Evolutionary conservation across 2,329 filamentous ascomycete species (phyloP), one percentile per base, ranked within the genome.

Genomic region (Sporothrix curviconia): DNA sequence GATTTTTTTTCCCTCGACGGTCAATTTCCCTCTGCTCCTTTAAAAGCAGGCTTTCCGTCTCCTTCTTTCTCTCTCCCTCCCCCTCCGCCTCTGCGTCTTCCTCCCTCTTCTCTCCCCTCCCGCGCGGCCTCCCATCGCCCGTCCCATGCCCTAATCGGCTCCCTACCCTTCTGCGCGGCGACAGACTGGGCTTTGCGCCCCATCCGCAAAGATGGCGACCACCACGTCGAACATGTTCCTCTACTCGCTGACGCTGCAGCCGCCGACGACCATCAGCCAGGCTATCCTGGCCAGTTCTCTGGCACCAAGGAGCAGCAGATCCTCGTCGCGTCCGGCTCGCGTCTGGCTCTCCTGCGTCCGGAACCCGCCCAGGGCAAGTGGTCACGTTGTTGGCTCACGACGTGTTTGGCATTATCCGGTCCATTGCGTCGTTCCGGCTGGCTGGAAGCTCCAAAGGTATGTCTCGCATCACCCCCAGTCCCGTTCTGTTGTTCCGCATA

Each of bases 241-340:
- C 77, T 99, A 99, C 78, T 94, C 90, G 68, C 81, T 99, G 77
- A 97, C 94, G 65, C 86, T 99, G 68, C 91, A 96, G 75, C 87
- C 90, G 66, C 90, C 94, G 34, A 92, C 91, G 64, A 88, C 90
- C 60, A 85, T 96, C 68, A 91, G 87, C 52, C 88, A 95, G 74
- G 92, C 94, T 63, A 87, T 96, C 64, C 81, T 96, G 95, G 94
- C 66, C 92, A 97, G 76, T 97, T 97, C 74, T 86, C 90, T 60
- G 92, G 92, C 64, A 96, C 90, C 63, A 95, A 92, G 76, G 92
- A 96, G 75, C 94, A 99, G 78, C 92, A 96, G 75, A 96, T 99
- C 70, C 84, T 96, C 71, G 92, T 92, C 28, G 92, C 89, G 50
- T 92, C 90, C 54, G 94, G 94, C 61, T 95, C 94, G 60, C 89